Evolutionary conservation across 169 alveolate species (phyloP).

Genomic region (Plasmodium fragile): DNA sequence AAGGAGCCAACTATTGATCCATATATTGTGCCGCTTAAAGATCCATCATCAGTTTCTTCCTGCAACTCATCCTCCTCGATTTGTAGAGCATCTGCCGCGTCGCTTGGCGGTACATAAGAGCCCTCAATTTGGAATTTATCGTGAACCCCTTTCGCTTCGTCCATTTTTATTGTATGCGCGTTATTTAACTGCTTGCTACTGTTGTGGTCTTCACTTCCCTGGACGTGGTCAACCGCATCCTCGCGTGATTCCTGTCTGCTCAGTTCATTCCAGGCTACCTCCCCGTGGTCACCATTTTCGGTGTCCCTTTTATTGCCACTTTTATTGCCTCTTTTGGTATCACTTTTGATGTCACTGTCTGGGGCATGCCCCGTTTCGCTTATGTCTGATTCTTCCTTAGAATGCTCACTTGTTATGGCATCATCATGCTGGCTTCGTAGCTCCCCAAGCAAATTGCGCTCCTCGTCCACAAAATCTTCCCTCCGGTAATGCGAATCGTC

Average conservation of each 20-base stretch:
- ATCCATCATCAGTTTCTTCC: constrained; percentile 4
- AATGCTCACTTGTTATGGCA: not conserved
- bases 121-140: not conserved
- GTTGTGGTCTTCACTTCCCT: not conserved
- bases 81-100: not conserved
- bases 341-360: not conserved
- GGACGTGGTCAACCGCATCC: not conserved
- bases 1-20: not conserved
- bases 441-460: not conserved
- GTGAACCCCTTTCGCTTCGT: not conserved
- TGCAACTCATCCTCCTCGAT: not conserved
- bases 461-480: not conserved
- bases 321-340: not conserved
- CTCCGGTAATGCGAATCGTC: not conserved
- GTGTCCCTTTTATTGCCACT: not conserved
- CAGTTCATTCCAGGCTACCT: not conserved
- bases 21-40: not conserved
- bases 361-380: not conserved
- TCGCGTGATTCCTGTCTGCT: not conserved
- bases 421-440: not conserved
- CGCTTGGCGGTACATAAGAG: not conserved
- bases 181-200: no score
- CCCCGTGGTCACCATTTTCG: not conserved
- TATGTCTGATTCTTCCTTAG: not conserved
- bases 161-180: not conserved